phyloP scores from a whole-genome alignment of 2,329 filamentous ascomycete genomes.

The Paramyrothecium roridum region DNA sequence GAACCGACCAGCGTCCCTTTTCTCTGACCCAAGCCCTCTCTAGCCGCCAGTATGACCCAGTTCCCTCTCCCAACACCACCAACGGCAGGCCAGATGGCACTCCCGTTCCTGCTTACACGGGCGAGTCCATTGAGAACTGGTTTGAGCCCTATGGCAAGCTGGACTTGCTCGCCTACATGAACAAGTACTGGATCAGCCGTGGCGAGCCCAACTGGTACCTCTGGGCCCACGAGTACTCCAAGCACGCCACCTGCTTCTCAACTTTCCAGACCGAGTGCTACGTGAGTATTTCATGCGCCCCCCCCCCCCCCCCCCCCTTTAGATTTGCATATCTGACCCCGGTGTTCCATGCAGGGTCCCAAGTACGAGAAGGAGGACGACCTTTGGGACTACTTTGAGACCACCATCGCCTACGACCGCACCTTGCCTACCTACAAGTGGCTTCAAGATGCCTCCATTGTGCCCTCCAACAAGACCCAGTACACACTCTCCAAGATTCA shows the following conservation, averaged over 20 bases:
- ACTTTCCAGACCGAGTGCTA: constrained; percentile 66
- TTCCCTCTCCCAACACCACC: constrained; percentile 61
- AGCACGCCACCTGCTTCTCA: constrained; percentile 66
- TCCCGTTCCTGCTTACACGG: constrained; percentile 55
- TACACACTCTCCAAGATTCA: constrained; percentile 54
- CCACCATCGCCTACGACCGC: constrained; percentile 54
- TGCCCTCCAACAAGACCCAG: constrained; percentile 54
- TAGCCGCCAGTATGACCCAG: constrained; percentile 61
- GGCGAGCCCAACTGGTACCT: constrained; percentile 53
- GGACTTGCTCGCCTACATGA: constrained; percentile 64
- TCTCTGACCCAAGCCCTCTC: not conserved
- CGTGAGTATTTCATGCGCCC: constrained; percentile 12
- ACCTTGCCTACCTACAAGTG: constrained; percentile 58
- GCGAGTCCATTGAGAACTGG: constrained; percentile 55
- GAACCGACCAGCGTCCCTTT: not conserved
- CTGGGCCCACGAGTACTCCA: constrained; percentile 67
- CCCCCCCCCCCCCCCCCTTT: not conserved
- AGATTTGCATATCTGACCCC: not conserved
- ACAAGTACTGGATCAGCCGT: constrained; percentile 60
- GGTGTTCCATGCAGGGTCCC: constrained; percentile 34
- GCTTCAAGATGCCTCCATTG: constrained; percentile 52
- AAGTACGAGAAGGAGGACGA: constrained; percentile 54
- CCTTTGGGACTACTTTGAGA: constrained; percentile 62
- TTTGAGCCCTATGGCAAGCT: constrained; percentile 53
- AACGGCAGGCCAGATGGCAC: constrained; percentile 49